phyloP scores from a whole-genome alignment of 768 basidiomycete species.

The Suillus plorans region DNA sequence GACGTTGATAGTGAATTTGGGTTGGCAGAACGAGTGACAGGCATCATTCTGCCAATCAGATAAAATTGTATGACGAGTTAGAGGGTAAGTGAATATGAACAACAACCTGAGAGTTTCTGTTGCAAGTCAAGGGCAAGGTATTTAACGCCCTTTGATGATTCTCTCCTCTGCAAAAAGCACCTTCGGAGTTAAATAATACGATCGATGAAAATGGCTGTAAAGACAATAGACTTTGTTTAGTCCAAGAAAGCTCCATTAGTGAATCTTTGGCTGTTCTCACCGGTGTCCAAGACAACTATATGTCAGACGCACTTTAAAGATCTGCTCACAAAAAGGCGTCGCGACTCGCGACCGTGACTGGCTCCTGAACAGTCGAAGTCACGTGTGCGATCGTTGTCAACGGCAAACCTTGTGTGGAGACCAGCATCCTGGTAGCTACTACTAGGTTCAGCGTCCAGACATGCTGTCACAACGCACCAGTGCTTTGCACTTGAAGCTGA shows the following conservation, averaged over 20 bases:
- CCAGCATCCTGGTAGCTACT: neutral
- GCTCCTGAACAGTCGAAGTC: neutral
- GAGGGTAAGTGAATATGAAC: neutral
- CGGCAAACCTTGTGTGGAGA: neutral
- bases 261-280: neutral
- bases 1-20: slow-evolving; percentile 27
- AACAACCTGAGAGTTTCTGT: neutral
- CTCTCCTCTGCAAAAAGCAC: neutral
- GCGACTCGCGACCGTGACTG: neutral
- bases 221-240: slow-evolving; percentile 2
- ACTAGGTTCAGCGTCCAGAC: neutral
- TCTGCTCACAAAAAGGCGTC: neutral
- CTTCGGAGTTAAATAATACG: neutral
- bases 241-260: neutral
- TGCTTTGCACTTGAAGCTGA: neutral
- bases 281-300: neutral
- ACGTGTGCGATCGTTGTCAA: neutral
- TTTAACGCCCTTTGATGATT: neutral
- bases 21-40: slow-evolving; percentile 27
- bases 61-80: neutral
- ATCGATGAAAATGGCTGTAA: neutral
- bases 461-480: too few species aligned
- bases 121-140: neutral
- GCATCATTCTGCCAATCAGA: slow-evolving; percentile 20
- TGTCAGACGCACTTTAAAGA: neutral